Evolutionary conservation across 352 stramenopile species (phyloP).

Genomic region (Phytophthora tentaculata): DNA sequence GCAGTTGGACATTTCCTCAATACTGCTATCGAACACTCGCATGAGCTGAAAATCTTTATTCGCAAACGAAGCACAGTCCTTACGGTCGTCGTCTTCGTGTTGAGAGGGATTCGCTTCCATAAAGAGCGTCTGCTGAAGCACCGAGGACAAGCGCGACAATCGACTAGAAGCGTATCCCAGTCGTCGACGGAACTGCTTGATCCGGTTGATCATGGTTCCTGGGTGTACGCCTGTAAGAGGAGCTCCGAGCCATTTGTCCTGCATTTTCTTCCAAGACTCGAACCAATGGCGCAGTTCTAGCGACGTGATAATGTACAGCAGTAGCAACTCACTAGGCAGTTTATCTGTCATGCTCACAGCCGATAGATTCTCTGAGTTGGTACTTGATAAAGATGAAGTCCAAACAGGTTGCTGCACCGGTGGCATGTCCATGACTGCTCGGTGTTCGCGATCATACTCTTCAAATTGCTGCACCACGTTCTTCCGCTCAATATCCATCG

Average conservation of each 20-base stretch:
- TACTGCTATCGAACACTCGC: conserved; percentile 39
- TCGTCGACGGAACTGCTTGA: conserved; percentile 66
- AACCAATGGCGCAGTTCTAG: conserved; percentile 71
- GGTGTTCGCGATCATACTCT: conserved; percentile 58
- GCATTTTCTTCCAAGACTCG: conserved; percentile 49
- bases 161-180: conserved; percentile 45
- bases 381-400: conserved; percentile 5
- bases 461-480: conserved; percentile 47
- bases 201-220: conserved; percentile 53
- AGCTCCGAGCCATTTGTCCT: conserved; percentile 52
- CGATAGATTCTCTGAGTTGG: conserved; percentile 9
- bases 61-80: conserved; percentile 13
- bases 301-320: conserved; percentile 59
- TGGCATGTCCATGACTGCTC: conserved; percentile 37
- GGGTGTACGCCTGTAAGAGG: conserved; percentile 52
- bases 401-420: conserved; percentile 19
- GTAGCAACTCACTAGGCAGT: conserved; percentile 49
- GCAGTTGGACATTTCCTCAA: conserved; percentile 51
- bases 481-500: conserved; percentile 51
- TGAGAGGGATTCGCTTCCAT: conserved; percentile 8
- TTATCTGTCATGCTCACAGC: conserved; percentile 31
- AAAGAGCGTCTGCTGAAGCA: conserved; percentile 17
- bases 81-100: conserved; percentile 6
- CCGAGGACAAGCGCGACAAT: conserved; percentile 30
- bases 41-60: conserved; percentile 48